phyloP scores from a whole-genome alignment of 2,329 filamentous ascomycete genomes.

The Penicillium sp. region DNA sequence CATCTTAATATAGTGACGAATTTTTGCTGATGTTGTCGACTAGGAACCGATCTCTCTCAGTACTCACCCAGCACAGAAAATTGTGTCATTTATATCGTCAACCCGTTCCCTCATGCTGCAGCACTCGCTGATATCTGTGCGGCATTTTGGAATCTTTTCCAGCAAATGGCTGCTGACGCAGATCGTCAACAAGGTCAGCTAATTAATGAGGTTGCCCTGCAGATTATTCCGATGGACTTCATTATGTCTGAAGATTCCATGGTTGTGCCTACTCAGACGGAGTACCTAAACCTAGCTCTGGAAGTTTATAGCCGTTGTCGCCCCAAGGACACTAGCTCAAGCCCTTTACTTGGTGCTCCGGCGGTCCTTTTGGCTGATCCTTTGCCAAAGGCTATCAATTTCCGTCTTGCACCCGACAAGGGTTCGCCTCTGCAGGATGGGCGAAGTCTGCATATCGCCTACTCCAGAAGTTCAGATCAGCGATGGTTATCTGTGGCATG shows the following conservation, averaged over 20 bases:
- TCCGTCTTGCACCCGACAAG: slow-evolving; percentile 55
- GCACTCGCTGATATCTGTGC: slow-evolving; percentile 55
- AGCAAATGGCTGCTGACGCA: slow-evolving; percentile 50
- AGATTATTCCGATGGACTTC: slow-evolving; percentile 59
- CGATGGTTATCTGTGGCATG: slow-evolving; percentile 62
- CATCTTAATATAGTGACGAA: background rate
- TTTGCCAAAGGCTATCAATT: slow-evolving; percentile 55
- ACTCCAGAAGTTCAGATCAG: slow-evolving; percentile 56
- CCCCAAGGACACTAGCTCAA: slow-evolving; percentile 37
- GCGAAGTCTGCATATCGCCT: slow-evolving; percentile 60
- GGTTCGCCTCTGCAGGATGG: slow-evolving; percentile 59
- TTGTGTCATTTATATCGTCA: slow-evolving; percentile 60
- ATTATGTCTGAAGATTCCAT: slow-evolving; percentile 54
- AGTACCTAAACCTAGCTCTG: slow-evolving; percentile 53
- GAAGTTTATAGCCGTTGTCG: slow-evolving; percentile 62
- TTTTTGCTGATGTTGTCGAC: slow-evolving; percentile 12
- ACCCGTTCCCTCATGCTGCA: slow-evolving; percentile 53
- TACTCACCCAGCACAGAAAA: slow-evolving; percentile 38
- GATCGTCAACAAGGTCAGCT: slow-evolving; percentile 32
- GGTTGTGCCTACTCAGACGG: slow-evolving; percentile 51
- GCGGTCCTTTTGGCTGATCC: slow-evolving; percentile 56
- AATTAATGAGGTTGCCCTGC: slow-evolving; percentile 55
- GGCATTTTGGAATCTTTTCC: slow-evolving; percentile 59
- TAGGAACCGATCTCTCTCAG: slow-evolving; percentile 38
- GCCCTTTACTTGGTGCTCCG: slow-evolving; percentile 51